Evolutionary conservation across 75 land plant species (phyloP), one percentile per base, ranked within the genome.

Genomic region (Sequoia sempervirens): DNA sequence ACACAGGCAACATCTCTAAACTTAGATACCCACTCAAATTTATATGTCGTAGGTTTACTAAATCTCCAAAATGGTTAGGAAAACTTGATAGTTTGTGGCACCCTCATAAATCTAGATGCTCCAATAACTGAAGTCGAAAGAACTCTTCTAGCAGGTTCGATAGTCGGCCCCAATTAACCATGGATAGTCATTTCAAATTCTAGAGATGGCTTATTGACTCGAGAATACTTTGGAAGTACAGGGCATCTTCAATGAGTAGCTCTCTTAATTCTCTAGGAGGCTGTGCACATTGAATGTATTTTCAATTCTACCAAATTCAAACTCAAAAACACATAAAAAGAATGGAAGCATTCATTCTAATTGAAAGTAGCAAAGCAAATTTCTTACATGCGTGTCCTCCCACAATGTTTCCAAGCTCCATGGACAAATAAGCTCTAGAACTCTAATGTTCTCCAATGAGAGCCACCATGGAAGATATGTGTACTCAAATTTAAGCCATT

Each of bases 321-420:
- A 54, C 58, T 54, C 5, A 17, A 56, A 9, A 56, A 1, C 6
- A 56, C 3, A 20, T 56, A 3, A 18, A 56, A 56, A 56, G 5
- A 56, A 20, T 1, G 15, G 53, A 12, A 50, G 53, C 14, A 50
- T 50, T 50, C 5, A 0, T 56, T 18, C 5, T 56, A 56, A 20
- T 56, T 56, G 6, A 20, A 56, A 56, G 20, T 18, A 0, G 5
- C 61, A 5, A 61, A 5, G 66, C 8, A 61, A 61, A 2, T 20
- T 61, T 5, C n/a, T 23, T 61, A 61, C 66, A 61, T 7, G 6
- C 0, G 66, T 0, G 8, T 20, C 66, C n/a, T 61, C 66, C 66
- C 66, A 61, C 7, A 61, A 23, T 23, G 26, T 6, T 23, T 23
- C 1, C 7, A 23, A 23, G 0, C 0, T 1, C n/a, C 0, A 0